Conservation (phyloP, 768 basidiomycete species). For the Naganishia antarctica region DNA sequence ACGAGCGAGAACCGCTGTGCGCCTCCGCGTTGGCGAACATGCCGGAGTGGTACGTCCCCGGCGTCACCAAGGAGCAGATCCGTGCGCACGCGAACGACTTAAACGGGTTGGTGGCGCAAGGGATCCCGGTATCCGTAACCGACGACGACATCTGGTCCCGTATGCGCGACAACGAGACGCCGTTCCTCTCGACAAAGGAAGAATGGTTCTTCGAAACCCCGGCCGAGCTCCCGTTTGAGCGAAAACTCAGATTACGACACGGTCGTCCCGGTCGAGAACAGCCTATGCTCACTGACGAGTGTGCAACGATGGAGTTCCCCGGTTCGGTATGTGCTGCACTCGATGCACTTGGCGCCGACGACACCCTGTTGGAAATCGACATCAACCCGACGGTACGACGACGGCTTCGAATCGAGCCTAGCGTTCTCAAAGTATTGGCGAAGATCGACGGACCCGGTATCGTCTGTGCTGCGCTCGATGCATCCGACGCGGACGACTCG, state of each 20-base stretch:
- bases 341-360: not conserved
- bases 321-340: not conserved
- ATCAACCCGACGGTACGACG: not conserved
- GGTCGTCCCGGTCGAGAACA: not conserved
- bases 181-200: not conserved
- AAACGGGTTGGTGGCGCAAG: not conserved
- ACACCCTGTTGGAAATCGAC: not conserved
- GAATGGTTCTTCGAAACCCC: slow-evolving; percentile 9
- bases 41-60: not conserved
- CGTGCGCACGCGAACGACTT: not conserved
- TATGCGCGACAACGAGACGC: not conserved
- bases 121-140: not conserved
- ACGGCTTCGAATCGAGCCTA: not conserved
- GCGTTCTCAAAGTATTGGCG: not conserved
- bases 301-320: too few species aligned
- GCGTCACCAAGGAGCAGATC: not conserved
- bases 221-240: not conserved
- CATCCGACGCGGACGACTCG: too few species aligned
- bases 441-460: not conserved
- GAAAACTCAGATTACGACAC: too few species aligned
- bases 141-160: not conserved
- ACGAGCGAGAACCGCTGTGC: not conserved
- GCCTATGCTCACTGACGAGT: not conserved
- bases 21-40: not conserved
- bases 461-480: not conserved